These are phyloP conservation scores for Leptographium galeiforme DNA, from an alignment of 2,329 filamentous ascomycete genomes.

Conservation along the genomic window DNA sequence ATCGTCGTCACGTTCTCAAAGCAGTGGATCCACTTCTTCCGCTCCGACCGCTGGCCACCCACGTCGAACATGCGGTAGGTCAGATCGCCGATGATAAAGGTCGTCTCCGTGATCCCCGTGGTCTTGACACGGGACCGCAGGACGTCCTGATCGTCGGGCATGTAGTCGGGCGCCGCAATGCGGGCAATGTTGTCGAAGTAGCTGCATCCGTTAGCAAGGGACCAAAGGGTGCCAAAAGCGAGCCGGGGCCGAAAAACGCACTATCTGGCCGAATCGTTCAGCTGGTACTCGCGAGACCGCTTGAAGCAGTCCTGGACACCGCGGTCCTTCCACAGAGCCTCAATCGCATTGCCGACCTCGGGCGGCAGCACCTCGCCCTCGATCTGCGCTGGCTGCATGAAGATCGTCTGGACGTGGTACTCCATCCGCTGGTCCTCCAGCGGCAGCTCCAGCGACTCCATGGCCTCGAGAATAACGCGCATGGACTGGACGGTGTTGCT, in stretches of 20 bases:
- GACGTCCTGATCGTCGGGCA: constrained; percentile 90
- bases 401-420: constrained; percentile 96
- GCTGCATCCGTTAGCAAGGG: constrained; percentile 30
- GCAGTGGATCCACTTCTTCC: constrained; percentile 99
- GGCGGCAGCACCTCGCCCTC: constrained; percentile 90
- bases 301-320: constrained; percentile 94
- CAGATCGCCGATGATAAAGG: constrained; percentile 86
- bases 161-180: constrained; percentile 82
- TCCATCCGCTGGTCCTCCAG: constrained; percentile 86
- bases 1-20: constrained; percentile 97
- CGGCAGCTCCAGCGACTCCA: constrained; percentile 61
- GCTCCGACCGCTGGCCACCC: constrained; percentile 85
- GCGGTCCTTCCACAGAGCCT: constrained; percentile 81
- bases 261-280: constrained; percentile 96
- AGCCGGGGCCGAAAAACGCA: constrained; percentile 20
- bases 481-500: constrained; percentile 58
- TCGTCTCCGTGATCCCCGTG: constrained; percentile 92
- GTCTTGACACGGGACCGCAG: constrained; percentile 95
- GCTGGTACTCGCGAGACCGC: constrained; percentile 86
- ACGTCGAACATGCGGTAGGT: constrained; percentile 98
- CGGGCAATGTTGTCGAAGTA: constrained; percentile 94
- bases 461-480: constrained; percentile 55
- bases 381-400: constrained; percentile 96
- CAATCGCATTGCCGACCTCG: constrained; percentile 86
- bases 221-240: not conserved